Base-by-base conservation (phyloP, 1,284 basidiomycete species). In the Leccinum fuscescens region DNA sequence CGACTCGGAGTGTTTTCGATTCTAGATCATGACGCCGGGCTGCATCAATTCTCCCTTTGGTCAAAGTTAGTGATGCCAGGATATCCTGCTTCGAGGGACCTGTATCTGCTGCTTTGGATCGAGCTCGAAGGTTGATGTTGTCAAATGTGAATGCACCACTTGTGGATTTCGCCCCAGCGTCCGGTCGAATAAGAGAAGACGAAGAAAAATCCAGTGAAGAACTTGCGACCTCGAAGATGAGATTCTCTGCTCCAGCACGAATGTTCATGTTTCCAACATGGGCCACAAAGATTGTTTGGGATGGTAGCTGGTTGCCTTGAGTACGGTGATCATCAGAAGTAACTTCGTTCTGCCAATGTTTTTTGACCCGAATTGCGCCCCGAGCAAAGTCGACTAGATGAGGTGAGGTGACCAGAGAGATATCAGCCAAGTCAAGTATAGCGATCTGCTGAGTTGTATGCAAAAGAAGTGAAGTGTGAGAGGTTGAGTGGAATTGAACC, bases 311-410 rank as follows among this genome's bases (percentile, higher is more conserved):
- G 9, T n/a, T 39, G 11, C 22, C 5, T 8, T 42, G 63, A 61
- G 53, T 20, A 29, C 52, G 59, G n/a, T 22, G 57, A 33, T 35
- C 44, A 27, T 50, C 55, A 35, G 55, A 7, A 8, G 22, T 12
- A 9, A 15, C 31, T 31, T 44, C 24, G 4, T 55, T 62, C 22
- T 55, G 51, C 57, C 55, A 71, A 39, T 68, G 63, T 62, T 60
- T 73, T 2, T 65, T 78, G 17, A 85, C 78, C 20, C 83, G 84
- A 17, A 90, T 74, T 35, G 82, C 66, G 61, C 82, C 78, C 69
- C 85, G 86, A 6, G 82, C 79, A 65, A 91, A 88, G 39, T 78
- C 74, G 69, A 91, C 82, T 22, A 89, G 74, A 62, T 83, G 82
- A 12, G 89, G 88, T 35, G 78, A 82, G 7, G 89, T 75, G 12